phyloP scores from a whole-genome alignment of 495 filamentous ascomycete species.

The Tuber calosporum region DNA sequence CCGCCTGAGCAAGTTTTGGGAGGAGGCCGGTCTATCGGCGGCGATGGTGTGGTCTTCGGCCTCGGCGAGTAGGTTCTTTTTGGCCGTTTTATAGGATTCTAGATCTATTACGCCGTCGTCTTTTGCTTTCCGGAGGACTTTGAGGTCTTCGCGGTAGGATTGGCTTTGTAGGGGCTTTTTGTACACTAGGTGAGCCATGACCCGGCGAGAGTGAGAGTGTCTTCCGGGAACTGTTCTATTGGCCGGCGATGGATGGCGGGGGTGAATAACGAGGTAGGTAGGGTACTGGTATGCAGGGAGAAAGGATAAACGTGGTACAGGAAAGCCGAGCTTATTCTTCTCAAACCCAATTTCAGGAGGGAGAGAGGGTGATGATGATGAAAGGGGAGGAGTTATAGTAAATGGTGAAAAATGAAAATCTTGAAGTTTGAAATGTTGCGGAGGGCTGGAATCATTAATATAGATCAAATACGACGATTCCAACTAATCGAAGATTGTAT shows the following conservation, averaged over 20 bases:
- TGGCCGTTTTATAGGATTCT: slow-evolving; percentile 26
- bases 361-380: not conserved
- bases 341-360: not conserved
- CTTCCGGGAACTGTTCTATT: not conserved
- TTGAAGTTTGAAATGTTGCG: not conserved
- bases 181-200: slow-evolving; percentile 40
- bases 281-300: not conserved
- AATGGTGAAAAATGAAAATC: not conserved
- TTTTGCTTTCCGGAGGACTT: slow-evolving; percentile 23
- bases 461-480: not conserved
- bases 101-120: slow-evolving; percentile 23
- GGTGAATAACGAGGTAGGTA: not conserved
- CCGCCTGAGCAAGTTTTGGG: not conserved
- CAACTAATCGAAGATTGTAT: not conserved
- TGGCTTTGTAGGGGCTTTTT: slow-evolving; percentile 37
- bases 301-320: not conserved
- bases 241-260: not conserved
- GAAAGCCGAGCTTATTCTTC: not conserved
- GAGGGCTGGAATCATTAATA: slow-evolving; percentile 1
- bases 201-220: not conserved
- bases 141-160: slow-evolving; percentile 30
- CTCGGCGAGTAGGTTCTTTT: slow-evolving; percentile 18
- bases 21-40: not conserved
- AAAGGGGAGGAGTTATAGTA: not conserved
- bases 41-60: not conserved